Conservation (phyloP, 208 protist species). For the Strigomonas culicis region DNA sequence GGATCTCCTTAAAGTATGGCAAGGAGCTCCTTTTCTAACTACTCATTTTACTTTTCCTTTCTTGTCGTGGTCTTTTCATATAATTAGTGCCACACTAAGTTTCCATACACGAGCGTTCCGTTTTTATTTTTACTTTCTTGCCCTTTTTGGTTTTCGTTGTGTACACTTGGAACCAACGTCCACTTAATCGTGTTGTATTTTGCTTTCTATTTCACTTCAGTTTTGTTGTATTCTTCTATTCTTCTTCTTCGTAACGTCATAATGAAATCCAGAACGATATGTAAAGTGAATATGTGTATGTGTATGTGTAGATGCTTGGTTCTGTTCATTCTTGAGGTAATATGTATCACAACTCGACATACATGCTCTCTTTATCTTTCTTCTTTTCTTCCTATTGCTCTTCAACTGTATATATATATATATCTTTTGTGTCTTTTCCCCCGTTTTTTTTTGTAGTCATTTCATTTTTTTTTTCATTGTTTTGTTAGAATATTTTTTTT, state of each 20-base stretch:
- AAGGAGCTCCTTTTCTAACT: too few relatives aligned
- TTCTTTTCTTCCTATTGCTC: conserved; percentile 11
- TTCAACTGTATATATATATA: neutral
- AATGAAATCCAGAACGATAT: too few relatives aligned
- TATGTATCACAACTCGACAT: too few relatives aligned
- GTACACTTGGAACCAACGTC: neutral
- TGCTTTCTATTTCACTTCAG: neutral
- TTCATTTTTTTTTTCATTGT: conserved; percentile 8
- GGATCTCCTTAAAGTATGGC: too few relatives aligned
- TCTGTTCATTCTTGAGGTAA: neutral
- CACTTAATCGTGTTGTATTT: neutral
- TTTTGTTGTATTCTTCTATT: neutral
- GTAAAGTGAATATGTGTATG: neutral
- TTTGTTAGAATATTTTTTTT: conserved; percentile 6
- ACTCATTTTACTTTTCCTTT: too few relatives aligned
- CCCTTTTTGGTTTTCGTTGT: neutral
- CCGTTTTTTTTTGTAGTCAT: neutral
- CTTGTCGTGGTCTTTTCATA: too few relatives aligned
- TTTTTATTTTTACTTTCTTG: neutral
- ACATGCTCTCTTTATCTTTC: neutral
- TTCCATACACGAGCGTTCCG: neutral
- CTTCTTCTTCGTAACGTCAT: too few relatives aligned
- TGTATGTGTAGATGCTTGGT: neutral
- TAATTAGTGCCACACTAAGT: too few relatives aligned
- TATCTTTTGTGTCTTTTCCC: conserved; percentile 6